Evolutionary conservation across 2,329 filamentous ascomycete genomes (phyloP).

Genomic region (Colletotrichum paranaense): DNA sequence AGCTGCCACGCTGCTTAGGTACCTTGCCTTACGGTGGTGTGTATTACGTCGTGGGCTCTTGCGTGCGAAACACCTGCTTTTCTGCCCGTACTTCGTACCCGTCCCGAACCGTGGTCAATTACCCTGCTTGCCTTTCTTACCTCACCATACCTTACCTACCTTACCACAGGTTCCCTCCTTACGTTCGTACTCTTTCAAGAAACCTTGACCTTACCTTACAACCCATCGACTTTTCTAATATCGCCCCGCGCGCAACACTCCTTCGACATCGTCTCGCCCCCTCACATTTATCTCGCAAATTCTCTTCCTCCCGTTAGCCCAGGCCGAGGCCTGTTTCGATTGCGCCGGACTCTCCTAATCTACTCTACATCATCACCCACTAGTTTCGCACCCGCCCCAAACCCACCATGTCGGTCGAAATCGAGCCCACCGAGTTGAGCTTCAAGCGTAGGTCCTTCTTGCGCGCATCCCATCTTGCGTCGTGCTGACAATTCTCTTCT

Average conservation of each 20-base stretch:
- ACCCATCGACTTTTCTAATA: conserved; percentile 29
- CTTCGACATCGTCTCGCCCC: conserved; percentile 23
- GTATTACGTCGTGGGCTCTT: conserved; percentile 36
- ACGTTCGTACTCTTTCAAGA: conserved; percentile 28
- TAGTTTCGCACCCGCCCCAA: conserved; percentile 28
- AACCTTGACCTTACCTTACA: conserved; percentile 21
- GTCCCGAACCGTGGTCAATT: conserved; percentile 6
- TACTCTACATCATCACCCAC: conserved; percentile 27
- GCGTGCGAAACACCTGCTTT: conserved; percentile 36
- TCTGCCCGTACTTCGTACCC: conserved; percentile 21
- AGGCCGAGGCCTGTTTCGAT: conserved; percentile 19
- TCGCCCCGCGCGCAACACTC: conserved; percentile 29
- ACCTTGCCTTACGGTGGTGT: conserved; percentile 8
- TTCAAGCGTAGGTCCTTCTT: conserved; percentile 82
- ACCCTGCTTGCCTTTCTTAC: conserved; percentile 11
- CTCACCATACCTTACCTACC: neutral
- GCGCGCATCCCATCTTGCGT: conserved; percentile 28
- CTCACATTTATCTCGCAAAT: conserved; percentile 22
- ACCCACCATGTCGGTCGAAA: conserved; percentile 88
- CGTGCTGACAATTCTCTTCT: conserved; percentile 21
- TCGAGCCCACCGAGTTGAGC: conserved; percentile 90
- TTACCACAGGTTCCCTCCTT: neutral
- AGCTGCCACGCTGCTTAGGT: no score
- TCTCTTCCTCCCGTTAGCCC: neutral
- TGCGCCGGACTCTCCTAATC: conserved; percentile 28